phyloP scores from a whole-genome alignment of 768 basidiomycete species.

The Lactarius tabidus region DNA sequence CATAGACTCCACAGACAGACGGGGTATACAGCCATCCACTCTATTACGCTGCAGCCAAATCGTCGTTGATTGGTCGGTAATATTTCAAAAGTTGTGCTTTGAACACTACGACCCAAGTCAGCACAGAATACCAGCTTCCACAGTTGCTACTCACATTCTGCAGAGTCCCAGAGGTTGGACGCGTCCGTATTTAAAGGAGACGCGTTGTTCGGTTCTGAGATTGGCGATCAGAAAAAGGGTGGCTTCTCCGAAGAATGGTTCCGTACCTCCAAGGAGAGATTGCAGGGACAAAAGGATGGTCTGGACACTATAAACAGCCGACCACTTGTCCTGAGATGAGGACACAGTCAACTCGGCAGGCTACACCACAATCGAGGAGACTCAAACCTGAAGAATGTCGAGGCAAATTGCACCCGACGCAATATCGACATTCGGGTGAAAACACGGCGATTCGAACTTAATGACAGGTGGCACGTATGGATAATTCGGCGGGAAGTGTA shows the following conservation, averaged over 20 bases:
- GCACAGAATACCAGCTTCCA: conserved; percentile 5
- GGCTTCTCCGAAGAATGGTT: background rate
- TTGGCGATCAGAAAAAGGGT: background rate
- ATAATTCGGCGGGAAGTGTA: conserved; percentile 83
- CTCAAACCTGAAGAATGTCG: conserved; percentile 76
- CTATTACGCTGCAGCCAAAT: conserved; percentile 30
- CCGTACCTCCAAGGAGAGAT: conserved; percentile 78
- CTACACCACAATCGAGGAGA: background rate
- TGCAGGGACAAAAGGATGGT: conserved; percentile 86
- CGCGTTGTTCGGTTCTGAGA: conserved; percentile 84
- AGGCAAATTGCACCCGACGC: conserved; percentile 73
- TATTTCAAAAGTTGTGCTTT: conserved; percentile 67
- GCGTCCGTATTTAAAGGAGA: conserved; percentile 89
- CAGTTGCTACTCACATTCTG: conserved; percentile 46
- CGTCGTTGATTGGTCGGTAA: conserved; percentile 53
- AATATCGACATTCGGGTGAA: conserved; percentile 88
- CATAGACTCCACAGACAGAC: background rate
- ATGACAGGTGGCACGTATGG: conserved; percentile 83
- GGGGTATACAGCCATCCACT: conserved; percentile 14
- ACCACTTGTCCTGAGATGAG: conserved; percentile 76
- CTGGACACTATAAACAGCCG: conserved; percentile 88
- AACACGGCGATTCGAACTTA: conserved; percentile 87
- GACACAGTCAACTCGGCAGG: conserved; percentile 3
- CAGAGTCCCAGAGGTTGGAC: conserved; percentile 70
- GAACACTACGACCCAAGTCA: conserved; percentile 35